A percentile compares a stretch with the other conserved stretches of the same genome.
Evolutionary conservation across 2,329 filamentous ascomycete genomes (phyloP).

Genomic region (Fusarium keratoplasticum): DNA sequence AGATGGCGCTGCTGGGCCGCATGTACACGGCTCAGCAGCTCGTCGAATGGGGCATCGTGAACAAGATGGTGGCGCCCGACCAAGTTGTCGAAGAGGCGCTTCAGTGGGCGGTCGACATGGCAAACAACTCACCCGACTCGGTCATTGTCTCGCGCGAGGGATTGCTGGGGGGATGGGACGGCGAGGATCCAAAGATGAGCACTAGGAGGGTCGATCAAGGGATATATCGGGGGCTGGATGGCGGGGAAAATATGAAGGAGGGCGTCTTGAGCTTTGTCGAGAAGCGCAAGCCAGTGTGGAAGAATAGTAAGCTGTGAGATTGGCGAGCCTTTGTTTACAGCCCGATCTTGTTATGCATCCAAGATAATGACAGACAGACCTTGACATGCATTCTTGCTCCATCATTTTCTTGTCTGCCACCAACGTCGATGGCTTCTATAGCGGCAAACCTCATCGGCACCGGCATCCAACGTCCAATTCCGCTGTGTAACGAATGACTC

Average conservation of each 20-base stretch:
- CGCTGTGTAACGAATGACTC: background rate
- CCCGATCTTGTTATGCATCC: background rate
- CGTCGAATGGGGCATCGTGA: conserved; percentile 76
- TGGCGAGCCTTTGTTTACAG: background rate
- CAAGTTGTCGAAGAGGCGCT: conserved; percentile 70
- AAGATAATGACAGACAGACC: background rate
- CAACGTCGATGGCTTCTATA: conserved; percentile 28
- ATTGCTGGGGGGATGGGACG: conserved; percentile 79
- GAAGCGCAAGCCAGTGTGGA: conserved; percentile 77
- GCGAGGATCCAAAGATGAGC: conserved; percentile 71
- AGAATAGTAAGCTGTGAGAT: conserved; percentile 67
- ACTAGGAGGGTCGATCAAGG: conserved; percentile 68
- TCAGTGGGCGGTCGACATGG: conserved; percentile 69
- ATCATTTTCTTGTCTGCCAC: conserved; percentile 8
- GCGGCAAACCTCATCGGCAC: background rate
- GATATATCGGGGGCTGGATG: conserved; percentile 70
- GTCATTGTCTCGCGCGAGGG: conserved; percentile 81
- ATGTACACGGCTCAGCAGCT: conserved; percentile 70
- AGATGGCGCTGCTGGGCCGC: conserved; percentile 76
- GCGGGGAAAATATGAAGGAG: conserved; percentile 79
- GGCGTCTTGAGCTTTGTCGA: conserved; percentile 81
- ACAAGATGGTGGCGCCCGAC: conserved; percentile 60
- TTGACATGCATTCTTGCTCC: conserved; percentile 4
- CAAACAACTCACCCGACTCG: conserved; percentile 77
- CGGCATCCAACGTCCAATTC: background rate